A percentile compares a stretch with the other conserved stretches of the same genome.
Conservation (phyloP, 352 stramenopile species). For the Pythium angustatum region DNA sequence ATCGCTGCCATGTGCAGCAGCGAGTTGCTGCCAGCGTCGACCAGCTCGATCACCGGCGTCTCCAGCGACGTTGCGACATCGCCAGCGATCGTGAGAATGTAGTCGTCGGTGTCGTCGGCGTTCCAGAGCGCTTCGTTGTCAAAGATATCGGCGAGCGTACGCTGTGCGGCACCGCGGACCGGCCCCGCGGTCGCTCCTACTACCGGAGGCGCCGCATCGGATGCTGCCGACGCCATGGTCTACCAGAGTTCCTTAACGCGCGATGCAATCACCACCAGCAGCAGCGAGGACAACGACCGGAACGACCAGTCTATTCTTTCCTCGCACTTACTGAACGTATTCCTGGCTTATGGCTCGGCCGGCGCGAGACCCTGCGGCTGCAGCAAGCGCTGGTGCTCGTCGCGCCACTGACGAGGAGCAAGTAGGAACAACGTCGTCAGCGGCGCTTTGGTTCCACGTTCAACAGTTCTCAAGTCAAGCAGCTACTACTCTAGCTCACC, state of each 20-base stretch:
- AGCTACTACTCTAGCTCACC: slow-evolving; percentile 9
- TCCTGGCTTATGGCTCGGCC: not conserved
- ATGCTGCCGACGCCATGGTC: too few species aligned
- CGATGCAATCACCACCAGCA: too few species aligned
- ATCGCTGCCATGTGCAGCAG: slow-evolving; percentile 51
- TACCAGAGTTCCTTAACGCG: too few species aligned
- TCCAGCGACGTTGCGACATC: slow-evolving; percentile 36
- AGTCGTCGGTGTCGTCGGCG: slow-evolving; percentile 52
- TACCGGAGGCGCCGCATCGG: too few species aligned
- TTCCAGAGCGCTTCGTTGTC: slow-evolving; percentile 63
- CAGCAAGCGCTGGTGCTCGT: slow-evolving; percentile 41
- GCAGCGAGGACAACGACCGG: too few species aligned
- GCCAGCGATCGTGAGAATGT: slow-evolving; percentile 41
- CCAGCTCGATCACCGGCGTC: slow-evolving; percentile 26
- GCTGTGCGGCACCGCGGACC: not conserved
- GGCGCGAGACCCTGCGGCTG: not conserved
- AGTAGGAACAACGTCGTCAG: not conserved
- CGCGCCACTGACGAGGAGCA: slow-evolving; percentile 28
- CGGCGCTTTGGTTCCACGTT: too few species aligned
- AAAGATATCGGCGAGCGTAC: slow-evolving; percentile 36
- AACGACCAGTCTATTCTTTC: too few species aligned
- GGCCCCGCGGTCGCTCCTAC: not conserved
- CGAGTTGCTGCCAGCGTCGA: slow-evolving; percentile 47
- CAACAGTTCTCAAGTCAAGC: too few species aligned
- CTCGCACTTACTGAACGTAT: too few species aligned